phyloP scores from a whole-genome alignment of 441 rosid species.

The Cnidoscolus chayamansa region DNA sequence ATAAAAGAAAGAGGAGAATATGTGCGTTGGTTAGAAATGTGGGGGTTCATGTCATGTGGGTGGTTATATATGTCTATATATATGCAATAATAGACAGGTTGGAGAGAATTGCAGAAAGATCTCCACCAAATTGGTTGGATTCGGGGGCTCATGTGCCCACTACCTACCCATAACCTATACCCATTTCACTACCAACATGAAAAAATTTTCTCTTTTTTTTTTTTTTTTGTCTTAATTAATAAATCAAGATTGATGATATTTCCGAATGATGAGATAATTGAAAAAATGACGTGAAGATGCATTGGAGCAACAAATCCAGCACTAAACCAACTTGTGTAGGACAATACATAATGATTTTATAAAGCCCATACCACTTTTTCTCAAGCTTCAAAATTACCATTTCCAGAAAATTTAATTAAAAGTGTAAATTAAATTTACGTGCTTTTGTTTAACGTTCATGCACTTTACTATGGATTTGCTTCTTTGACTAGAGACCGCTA shows the following conservation, averaged over 20 bases:
- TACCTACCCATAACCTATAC: constrained; percentile 14
- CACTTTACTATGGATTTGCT: too few relatives aligned
- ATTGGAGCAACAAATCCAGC: constrained; percentile 16
- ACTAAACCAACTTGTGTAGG: constrained; percentile 1
- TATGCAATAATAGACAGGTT: constrained; percentile 10
- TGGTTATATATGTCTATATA: background rate
- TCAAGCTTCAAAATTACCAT: too few relatives aligned
- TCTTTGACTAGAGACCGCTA: too few relatives aligned
- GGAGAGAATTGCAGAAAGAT: constrained; percentile 19
- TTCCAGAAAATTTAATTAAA: too few relatives aligned
- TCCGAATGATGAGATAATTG: background rate
- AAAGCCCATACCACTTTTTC: too few relatives aligned
- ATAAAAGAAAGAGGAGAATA: constrained; percentile 1
- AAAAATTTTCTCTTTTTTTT: too few relatives aligned
- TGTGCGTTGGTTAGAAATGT: constrained; percentile 20
- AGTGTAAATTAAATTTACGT: too few relatives aligned
- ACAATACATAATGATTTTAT: background rate
- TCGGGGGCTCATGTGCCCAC: constrained; percentile 36
- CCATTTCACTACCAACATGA: background rate
- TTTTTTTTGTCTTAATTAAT: too few relatives aligned
- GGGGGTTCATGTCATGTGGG: constrained; percentile 20
- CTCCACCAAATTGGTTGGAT: constrained; percentile 23
- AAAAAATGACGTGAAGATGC: constrained; percentile 6
- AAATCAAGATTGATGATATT: background rate
- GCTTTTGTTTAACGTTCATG: too few relatives aligned